phyloP scores from a whole-genome alignment of 192 early-diverging fungal species.

The Polychytrium aggregatum region DNA sequence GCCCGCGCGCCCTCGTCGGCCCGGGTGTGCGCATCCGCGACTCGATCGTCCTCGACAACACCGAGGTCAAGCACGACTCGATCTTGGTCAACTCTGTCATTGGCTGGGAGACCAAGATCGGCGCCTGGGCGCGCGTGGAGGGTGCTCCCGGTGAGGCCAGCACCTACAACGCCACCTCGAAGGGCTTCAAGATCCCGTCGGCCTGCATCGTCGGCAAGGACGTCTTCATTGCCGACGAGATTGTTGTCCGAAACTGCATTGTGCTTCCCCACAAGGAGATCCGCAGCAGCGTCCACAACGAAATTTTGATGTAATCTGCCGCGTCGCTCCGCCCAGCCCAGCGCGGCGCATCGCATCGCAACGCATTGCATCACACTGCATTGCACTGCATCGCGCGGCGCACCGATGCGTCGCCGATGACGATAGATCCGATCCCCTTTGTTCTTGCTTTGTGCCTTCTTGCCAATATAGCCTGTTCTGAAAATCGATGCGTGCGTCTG shows the following conservation, averaged over 20 bases:
- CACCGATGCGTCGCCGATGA: too few relatives aligned
- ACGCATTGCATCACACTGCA: too few relatives aligned
- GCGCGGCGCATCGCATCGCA: too few relatives aligned
- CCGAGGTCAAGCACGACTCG: slow-evolving; percentile 78
- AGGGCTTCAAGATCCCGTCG: slow-evolving; percentile 84
- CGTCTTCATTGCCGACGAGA: slow-evolving; percentile 86
- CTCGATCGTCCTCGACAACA: slow-evolving; percentile 86
- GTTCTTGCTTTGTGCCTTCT: too few relatives aligned
- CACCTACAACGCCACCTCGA: slow-evolving; percentile 64
- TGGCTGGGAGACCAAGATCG: slow-evolving; percentile 90
- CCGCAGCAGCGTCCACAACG: slow-evolving; percentile 77
- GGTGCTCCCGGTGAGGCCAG: slow-evolving; percentile 60
- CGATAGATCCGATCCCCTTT: too few relatives aligned
- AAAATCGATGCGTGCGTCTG: too few relatives aligned
- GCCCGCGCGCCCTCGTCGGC: slow-evolving; percentile 76
- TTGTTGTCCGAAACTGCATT: slow-evolving; percentile 90
- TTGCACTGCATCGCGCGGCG: too few relatives aligned
- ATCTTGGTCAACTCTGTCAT: slow-evolving; percentile 81
- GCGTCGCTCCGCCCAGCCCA: too few relatives aligned
- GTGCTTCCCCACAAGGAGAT: slow-evolving; percentile 97
- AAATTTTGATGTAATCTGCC: slow-evolving; percentile 77
- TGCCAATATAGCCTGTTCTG: too few relatives aligned
- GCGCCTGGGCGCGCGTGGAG: slow-evolving; percentile 87
- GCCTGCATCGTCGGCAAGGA: slow-evolving; percentile 88
- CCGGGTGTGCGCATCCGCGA: slow-evolving; percentile 89